phyloP scores from a whole-genome alignment of 805 yeast genomes.

The Lipomyces starkeyi region DNA sequence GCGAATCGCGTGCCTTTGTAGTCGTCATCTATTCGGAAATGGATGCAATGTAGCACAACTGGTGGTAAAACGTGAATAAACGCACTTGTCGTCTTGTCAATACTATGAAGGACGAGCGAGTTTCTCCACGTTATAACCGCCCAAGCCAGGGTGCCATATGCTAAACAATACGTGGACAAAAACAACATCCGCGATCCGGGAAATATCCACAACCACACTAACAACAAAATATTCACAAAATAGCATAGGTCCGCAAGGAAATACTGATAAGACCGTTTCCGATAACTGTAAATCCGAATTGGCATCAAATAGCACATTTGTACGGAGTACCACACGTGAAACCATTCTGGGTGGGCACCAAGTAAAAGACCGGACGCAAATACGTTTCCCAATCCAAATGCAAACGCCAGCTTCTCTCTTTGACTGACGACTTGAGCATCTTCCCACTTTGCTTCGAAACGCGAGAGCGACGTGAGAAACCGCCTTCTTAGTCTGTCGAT shows the following conservation, averaged over 20 bases:
- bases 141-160: conserved; percentile 88
- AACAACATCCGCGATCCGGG: conserved; percentile 77
- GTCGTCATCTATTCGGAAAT: conserved; percentile 54
- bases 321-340: conserved; percentile 75
- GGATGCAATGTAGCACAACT: conserved; percentile 82
- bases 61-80: conserved; percentile 94
- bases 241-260: conserved; percentile 93
- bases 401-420: conserved; percentile 81
- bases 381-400: conserved; percentile 69
- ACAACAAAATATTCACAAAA: conserved; percentile 75
- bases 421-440: conserved; percentile 44
- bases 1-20: conserved; percentile 68
- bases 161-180: conserved; percentile 81
- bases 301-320: conserved; percentile 75
- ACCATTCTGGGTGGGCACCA: conserved; percentile 76
- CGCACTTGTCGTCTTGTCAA: conserved; percentile 90
- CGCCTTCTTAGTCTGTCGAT: conserved; percentile 43
- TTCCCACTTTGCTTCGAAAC: conserved; percentile 44
- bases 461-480: conserved; percentile 42
- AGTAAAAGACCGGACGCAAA: conserved; percentile 75
- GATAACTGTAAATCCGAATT: conserved; percentile 79
- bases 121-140: conserved; percentile 97
- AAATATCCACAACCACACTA: conserved; percentile 79
- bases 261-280: conserved; percentile 78
- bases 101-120: conserved; percentile 86